Conservation (phyloP, 2,329 filamentous ascomycete genomes). For the Berkeleyomyces basicola region DNA sequence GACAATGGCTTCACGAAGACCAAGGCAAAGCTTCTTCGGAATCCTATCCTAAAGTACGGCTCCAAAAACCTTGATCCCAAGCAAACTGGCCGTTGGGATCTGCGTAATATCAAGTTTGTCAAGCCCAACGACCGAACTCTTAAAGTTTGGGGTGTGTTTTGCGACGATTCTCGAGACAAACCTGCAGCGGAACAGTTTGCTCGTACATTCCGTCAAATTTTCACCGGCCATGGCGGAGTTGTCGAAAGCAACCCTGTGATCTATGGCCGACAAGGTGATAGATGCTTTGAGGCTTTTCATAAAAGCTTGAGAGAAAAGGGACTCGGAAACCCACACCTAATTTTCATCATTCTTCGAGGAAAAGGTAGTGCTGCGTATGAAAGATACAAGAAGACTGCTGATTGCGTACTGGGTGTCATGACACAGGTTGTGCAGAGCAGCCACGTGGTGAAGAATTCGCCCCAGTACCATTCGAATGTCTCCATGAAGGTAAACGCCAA, state of each 20-base stretch:
- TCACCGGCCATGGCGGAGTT: slow-evolving; percentile 33
- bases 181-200: slow-evolving; percentile 20
- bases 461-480: slow-evolving; percentile 86
- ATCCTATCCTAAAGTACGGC: slow-evolving; percentile 32
- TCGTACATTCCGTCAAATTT: slow-evolving; percentile 28
- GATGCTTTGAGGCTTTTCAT: background rate
- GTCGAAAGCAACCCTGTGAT: slow-evolving; percentile 23
- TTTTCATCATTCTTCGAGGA: slow-evolving; percentile 24
- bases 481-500: slow-evolving; percentile 96
- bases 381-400: slow-evolving; percentile 74
- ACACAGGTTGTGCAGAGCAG: slow-evolving; percentile 64
- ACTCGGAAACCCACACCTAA: background rate
- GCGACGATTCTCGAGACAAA: slow-evolving; percentile 29
- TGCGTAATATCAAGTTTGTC: slow-evolving; percentile 53
- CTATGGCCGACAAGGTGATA: slow-evolving; percentile 15
- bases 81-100: slow-evolving; percentile 65
- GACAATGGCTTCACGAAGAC: slow-evolving; percentile 45
- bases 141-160: slow-evolving; percentile 54
- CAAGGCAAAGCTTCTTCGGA: slow-evolving; percentile 52
- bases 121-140: slow-evolving; percentile 45
- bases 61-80: slow-evolving; percentile 42
- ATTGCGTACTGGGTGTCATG: slow-evolving; percentile 68
- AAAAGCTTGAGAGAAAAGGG: background rate
- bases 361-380: slow-evolving; percentile 51
- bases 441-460: slow-evolving; percentile 53